These are phyloP conservation scores for Ustilago cynodontis DNA, from an alignment of 1,284 basidiomycete genomes.

Conservation along the genomic window DNA sequence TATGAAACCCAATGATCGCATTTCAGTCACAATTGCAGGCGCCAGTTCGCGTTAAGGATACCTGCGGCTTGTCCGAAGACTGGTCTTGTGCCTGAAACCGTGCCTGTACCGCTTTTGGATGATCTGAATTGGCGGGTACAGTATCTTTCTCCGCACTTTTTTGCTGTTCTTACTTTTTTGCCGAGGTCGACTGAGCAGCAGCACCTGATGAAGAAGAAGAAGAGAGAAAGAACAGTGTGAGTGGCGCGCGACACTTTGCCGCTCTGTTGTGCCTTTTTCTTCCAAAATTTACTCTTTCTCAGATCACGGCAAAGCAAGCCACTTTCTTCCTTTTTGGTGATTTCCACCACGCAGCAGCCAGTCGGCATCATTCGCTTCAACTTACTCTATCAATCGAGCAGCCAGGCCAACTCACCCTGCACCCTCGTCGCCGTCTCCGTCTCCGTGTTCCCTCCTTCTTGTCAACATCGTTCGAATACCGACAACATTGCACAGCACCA, in stretches of 20 bases:
- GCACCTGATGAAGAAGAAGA: too few relatives aligned
- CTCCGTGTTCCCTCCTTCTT: neutral
- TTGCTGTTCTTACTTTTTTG: neutral
- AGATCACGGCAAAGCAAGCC: neutral
- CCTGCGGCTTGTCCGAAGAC: neutral
- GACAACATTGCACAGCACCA: neutral
- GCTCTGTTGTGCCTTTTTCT: constrained; percentile 2
- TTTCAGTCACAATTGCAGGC: neutral
- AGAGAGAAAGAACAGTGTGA: neutral
- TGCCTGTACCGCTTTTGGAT: neutral
- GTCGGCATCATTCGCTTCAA: neutral
- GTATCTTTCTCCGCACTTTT: neutral
- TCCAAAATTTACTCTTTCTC: neutral
- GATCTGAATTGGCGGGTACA: neutral
- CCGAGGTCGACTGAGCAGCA: neutral
- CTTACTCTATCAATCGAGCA: too few relatives aligned
- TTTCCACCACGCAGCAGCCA: too few relatives aligned
- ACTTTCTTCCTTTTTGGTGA: neutral
- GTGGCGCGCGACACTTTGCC: neutral
- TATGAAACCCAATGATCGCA: neutral
- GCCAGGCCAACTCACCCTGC: neutral
- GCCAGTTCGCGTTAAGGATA: neutral
- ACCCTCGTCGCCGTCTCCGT: neutral
- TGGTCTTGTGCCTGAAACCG: neutral
- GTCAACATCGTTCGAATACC: neutral